These are phyloP conservation scores for Sphagnurus paluster DNA, from an alignment of 1,284 basidiomycete genomes.

Conservation along the genomic window DNA sequence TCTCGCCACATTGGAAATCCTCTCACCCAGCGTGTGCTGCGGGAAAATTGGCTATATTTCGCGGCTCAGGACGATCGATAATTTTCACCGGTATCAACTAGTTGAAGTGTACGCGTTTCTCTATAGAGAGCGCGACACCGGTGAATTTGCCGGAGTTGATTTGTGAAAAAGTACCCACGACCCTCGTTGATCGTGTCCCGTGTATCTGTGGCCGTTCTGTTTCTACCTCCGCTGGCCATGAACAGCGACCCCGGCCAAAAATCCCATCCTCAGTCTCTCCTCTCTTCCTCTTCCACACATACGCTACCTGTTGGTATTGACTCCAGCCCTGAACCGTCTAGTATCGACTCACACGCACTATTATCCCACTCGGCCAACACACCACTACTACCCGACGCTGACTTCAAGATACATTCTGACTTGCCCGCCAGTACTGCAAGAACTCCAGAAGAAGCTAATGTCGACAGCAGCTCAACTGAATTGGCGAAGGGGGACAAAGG, in stretches of 20 bases:
- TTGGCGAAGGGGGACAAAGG: constrained; percentile 18
- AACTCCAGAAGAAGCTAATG: constrained; percentile 11
- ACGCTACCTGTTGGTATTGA: constrained; percentile 26
- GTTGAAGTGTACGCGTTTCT: too few relatives aligned
- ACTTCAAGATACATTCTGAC: constrained; percentile 12
- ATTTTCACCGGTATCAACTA: background rate
- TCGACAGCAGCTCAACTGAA: constrained; percentile 7
- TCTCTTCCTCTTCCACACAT: constrained; percentile 23
- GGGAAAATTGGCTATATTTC: constrained; percentile 4
- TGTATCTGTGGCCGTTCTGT: constrained; percentile 19
- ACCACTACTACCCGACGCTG: constrained; percentile 21
- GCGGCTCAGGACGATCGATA: too few relatives aligned
- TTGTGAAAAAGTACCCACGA: constrained; percentile 28
- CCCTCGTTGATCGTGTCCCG: constrained; percentile 28
- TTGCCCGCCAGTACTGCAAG: constrained; percentile 7
- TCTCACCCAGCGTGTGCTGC: constrained; percentile 1
- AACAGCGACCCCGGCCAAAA: constrained; percentile 34
- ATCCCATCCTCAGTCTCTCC: constrained; percentile 29
- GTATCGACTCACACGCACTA: constrained; percentile 27
- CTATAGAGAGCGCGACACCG: constrained; percentile 10
- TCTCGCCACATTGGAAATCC: constrained; percentile 7
- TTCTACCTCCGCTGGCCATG: constrained; percentile 29
- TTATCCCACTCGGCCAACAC: constrained; percentile 20
- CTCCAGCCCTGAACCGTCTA: constrained; percentile 24
- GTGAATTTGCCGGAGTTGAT: constrained; percentile 19